Conservation (phyloP, 176 grass and related monocot genomes). For the Elaeis guineensis region DNA sequence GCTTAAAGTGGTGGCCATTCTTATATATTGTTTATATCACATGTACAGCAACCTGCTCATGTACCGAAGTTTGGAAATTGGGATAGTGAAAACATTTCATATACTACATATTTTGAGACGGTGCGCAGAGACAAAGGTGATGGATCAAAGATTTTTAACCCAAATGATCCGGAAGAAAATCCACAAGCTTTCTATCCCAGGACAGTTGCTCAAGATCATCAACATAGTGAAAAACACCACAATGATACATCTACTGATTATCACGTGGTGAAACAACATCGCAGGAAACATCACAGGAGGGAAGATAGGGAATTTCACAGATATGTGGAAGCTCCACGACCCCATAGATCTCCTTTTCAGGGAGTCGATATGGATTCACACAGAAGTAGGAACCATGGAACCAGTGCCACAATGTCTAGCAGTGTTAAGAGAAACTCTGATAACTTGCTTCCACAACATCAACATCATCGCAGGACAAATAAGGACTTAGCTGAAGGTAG, state of each 20-base stretch:
- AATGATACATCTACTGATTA: not conserved
- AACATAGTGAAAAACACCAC: not conserved
- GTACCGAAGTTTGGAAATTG: not conserved
- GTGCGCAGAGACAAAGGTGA: not conserved
- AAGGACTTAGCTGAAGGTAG: no score
- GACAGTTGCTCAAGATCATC: not conserved
- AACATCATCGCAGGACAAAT: no score
- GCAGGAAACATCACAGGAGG: not conserved
- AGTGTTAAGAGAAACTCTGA: no score
- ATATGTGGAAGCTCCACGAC: not conserved
- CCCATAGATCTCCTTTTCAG: no score
- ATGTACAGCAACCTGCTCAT: not conserved
- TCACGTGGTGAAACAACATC: not conserved
- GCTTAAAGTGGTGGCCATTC: no score
- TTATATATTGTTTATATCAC: not conserved
- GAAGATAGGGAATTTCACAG: not conserved
- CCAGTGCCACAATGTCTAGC: no score
- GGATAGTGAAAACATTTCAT: not conserved
- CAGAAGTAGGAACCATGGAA: no score
- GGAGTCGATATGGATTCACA: no score
- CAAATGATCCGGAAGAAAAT: not conserved
- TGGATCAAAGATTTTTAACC: not conserved
- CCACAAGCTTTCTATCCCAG: not conserved
- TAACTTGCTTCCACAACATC: no score
- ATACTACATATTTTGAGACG: not conserved